Base-by-base conservation (phyloP, 306 rosid species). In the Prunus mume region DNA sequence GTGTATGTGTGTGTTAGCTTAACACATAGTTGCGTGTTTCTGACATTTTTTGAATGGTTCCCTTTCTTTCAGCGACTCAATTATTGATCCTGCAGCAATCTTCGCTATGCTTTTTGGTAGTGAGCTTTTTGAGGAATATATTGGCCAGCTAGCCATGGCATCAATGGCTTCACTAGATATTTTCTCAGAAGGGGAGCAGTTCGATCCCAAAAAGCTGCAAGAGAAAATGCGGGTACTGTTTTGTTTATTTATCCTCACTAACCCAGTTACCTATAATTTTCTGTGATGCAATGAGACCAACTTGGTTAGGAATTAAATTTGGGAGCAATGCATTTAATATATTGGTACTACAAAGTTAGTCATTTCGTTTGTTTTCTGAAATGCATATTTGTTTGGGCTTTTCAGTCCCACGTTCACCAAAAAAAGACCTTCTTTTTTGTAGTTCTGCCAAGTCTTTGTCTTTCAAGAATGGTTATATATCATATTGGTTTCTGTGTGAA, bases 71-170 rank as follows among this genome's bases (percentile, higher is more conserved):
- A 95, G 98, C 15, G 98, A 95, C 12, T 90, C 90, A 72, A 95
- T 95, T 80, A 95, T 95, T 75, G 98, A 95, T 72, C 98, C 98
- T 61, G 98, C 98, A 56, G 98, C 98, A 34, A 95, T 95, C 77
- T 95, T 95, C 71, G 98, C 98, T 14, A 95, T 95, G 98, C 97
- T 95, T 68, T 95, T 95, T 81, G 98, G 98, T 75, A 95, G 96
- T 84, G 98, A 95, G 84, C 97, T 95, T 81, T 95, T 95, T 87
- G 97, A 95, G 85, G 98, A 95, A 74, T 92, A 95, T 78, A 95
- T 95, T 50, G 98, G 98, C 70, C 92, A 92, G 87, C 83, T 95
- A 76, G 98, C 98, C 67, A 92, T 95, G 98, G 98, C 97, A 30
- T 95, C 98, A 68, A 92, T 95, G 97, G 97, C 97, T 65, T 92